phyloP scores from a whole-genome alignment of 805 yeast genomes.

The Clavispora carvajalis region DNA sequence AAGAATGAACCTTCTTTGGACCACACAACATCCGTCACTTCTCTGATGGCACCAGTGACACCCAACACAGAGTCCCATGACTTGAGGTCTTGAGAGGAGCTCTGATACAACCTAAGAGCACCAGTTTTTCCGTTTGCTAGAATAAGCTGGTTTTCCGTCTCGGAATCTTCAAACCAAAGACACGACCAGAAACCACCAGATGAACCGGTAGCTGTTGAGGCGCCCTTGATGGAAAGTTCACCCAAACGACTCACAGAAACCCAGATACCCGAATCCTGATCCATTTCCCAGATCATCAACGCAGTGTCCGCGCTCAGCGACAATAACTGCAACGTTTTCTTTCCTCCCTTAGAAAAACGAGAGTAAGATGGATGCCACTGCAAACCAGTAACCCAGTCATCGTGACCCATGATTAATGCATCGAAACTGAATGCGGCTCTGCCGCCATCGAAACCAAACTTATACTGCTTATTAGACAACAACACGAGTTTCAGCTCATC shows the following conservation, averaged over 20 bases:
- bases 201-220: constrained; percentile 97
- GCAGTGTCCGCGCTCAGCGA: constrained; percentile 93
- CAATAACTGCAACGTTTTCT: constrained; percentile 49
- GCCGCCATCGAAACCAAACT: constrained; percentile 36
- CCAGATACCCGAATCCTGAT: constrained; percentile 85
- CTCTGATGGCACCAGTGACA: constrained; percentile 70
- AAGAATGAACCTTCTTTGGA: constrained; percentile 59
- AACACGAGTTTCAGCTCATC: constrained; percentile 47
- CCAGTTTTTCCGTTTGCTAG: constrained; percentile 90
- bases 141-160: constrained; percentile 37
- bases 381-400: constrained; percentile 90
- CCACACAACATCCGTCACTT: constrained; percentile 79
- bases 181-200: constrained; percentile 62
- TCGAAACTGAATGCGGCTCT: constrained; percentile 70
- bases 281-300: constrained; percentile 91
- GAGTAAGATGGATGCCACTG: constrained; percentile 62
- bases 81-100: constrained; percentile 23
- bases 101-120: constrained; percentile 74
- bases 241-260: constrained; percentile 76
- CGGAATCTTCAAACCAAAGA: constrained; percentile 55
- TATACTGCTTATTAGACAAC: constrained; percentile 68
- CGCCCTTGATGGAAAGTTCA: constrained; percentile 91
- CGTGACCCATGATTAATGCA: constrained; percentile 95
- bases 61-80: constrained; percentile 48
- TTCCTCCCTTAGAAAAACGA: constrained; percentile 3